These are phyloP conservation scores for Aspergillus saccharolyticus DNA, from an alignment of 495 filamentous ascomycete species.

Conservation along the genomic window DNA sequence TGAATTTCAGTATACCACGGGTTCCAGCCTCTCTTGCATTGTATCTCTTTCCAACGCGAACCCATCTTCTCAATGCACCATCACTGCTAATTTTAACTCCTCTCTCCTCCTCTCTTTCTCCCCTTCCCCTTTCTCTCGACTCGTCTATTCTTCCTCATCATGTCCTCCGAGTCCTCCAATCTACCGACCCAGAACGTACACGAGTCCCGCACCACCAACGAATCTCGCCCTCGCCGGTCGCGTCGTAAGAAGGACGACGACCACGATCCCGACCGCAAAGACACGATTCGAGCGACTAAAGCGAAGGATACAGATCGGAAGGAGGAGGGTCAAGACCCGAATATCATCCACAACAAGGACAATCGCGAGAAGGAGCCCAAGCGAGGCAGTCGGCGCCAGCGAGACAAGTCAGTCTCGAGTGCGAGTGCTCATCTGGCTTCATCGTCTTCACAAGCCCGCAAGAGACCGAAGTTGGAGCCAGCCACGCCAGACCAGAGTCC, in stretches of 20 bases:
- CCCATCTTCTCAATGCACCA: slow-evolving; percentile 18
- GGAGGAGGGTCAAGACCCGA: slow-evolving; percentile 25
- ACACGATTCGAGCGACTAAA: slow-evolving; percentile 16
- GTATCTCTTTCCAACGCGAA: neutral
- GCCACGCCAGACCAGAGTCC: slow-evolving; percentile 19
- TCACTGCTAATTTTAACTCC: slow-evolving; percentile 10
- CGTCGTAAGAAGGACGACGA: slow-evolving; percentile 46
- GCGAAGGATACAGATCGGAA: slow-evolving; percentile 26
- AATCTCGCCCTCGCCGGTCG: slow-evolving; percentile 35
- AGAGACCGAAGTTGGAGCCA: slow-evolving; percentile 45
- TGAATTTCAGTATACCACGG: neutral
- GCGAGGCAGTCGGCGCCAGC: slow-evolving; percentile 33
- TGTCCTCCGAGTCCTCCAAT: slow-evolving; percentile 23
- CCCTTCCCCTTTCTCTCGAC: neutral
- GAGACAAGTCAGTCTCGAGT: slow-evolving; percentile 35
- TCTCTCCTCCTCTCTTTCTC: slow-evolving; percentile 36
- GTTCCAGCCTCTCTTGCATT: too few species aligned
- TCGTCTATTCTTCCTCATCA: slow-evolving; percentile 9
- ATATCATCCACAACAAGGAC: slow-evolving; percentile 11
- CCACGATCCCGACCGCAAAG: slow-evolving; percentile 18
- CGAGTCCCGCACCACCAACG: slow-evolving; percentile 16
- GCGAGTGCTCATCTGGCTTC: slow-evolving; percentile 20
- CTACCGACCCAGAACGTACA: slow-evolving; percentile 21
- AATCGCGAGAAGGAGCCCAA: slow-evolving; percentile 27
- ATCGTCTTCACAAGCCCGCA: slow-evolving; percentile 32